Base-by-base conservation (phyloP, 2,329 filamentous ascomycete species). In the Xylaria sp. region DNA sequence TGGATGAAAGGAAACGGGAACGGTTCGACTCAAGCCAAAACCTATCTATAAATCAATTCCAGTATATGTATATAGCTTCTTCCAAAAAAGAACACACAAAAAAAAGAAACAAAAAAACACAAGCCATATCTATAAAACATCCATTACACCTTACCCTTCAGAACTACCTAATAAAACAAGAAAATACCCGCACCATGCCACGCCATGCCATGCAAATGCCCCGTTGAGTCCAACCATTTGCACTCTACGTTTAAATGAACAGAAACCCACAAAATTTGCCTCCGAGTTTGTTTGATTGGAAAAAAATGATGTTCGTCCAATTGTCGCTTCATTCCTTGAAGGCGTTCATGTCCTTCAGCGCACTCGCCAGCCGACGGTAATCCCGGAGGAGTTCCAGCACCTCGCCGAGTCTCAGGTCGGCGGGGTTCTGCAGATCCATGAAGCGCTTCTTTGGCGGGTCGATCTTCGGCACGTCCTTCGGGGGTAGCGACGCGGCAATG, bases 361-460 rank as follows among this genome's bases (percentile, higher is more conserved):
- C 87, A 33, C 84, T 84, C 0, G 91, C 92, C 56, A 95, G 80
- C 62, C 92, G 84, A 74, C 92, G 88, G 75, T 95, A 95, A 78
- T 95, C 92, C 64, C 88, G 85, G 26, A 95, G 80, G 58, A 95
- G 81, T 65, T 92, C 88, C 28, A 91, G 80, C 20, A 95, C 89
- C 74, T 95, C 93, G n/a, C 89, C 87, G 31, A 95, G 82, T 64
- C 85, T 89, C 33, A 95, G 82, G 56, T 95, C 92, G 0, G 86
- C 86, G 0, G 90, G 89, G 76, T 90, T 90, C 74, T 91, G 85
- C 65, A 91, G 79, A 73, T 93, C 90, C 82, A 94, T 86, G 78
- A 94, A 94, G 59, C 89, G 87, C 78, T 89, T 87, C 71, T 90
- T 89, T 0, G 92, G 92, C 31, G 91, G 91, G 6, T 87, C 83